Conservation (phyloP, 176 grass and related monocot species). For the Alloteropsis semialata region DNA sequence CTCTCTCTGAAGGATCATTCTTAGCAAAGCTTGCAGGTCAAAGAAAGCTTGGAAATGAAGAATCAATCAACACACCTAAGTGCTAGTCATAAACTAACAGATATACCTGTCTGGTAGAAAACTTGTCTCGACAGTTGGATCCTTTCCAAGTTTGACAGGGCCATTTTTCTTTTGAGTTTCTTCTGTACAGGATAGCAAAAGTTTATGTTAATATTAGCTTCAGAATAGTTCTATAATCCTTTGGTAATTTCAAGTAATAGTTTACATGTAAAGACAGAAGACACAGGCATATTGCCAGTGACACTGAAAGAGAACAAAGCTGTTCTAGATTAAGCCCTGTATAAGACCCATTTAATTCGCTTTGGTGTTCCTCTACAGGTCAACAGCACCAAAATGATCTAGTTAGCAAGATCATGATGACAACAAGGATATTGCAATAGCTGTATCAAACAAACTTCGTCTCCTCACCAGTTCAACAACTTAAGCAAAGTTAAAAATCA, state of each 20-base stretch:
- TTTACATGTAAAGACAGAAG: background rate
- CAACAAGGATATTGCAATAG: background rate
- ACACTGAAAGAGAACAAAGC: background rate
- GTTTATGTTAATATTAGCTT: conserved; percentile 12
- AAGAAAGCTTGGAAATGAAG: conserved; percentile 37
- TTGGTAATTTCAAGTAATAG: background rate
- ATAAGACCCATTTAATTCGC: background rate
- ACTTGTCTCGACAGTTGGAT: conserved; percentile 93
- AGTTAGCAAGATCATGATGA: background rate
- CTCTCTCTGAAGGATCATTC: conserved; percentile 96
- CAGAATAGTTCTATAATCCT: background rate
- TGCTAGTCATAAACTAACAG: conserved; percentile 31
- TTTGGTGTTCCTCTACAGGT: background rate
- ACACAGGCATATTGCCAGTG: background rate
- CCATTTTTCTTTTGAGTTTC: conserved; percentile 57
- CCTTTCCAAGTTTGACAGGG: conserved; percentile 70
- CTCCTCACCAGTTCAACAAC: background rate
- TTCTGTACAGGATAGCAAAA: conserved; percentile 43
- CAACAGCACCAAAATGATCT: background rate
- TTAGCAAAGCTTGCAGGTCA: conserved; percentile 75
- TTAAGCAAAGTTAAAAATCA: background rate
- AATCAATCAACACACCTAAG: conserved; percentile 24
- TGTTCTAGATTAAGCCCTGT: background rate
- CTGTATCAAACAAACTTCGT: background rate
- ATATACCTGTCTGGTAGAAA: conserved; percentile 96